Conservation (phyloP, 2,329 filamentous ascomycete genomes). For the Beauveria scarabaeidicola region DNA sequence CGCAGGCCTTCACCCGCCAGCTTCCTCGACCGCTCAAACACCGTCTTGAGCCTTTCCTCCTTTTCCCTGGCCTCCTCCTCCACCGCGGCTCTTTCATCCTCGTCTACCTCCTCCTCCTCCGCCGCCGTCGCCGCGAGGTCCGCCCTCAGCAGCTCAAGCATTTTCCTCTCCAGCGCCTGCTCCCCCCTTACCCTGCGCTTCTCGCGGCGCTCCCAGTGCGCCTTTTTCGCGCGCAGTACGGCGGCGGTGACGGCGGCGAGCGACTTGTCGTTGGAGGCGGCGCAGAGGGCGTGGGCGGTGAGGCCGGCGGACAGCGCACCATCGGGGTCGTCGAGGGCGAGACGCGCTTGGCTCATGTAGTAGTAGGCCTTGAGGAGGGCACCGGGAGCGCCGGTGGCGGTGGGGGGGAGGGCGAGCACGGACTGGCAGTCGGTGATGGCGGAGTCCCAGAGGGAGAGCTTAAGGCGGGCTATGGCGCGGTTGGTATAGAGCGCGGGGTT, state of each 20-base stretch:
- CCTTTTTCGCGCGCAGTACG: conserved; percentile 75
- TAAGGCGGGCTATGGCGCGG: conserved; percentile 73
- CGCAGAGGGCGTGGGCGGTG: conserved; percentile 63
- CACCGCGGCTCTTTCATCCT: conserved; percentile 41
- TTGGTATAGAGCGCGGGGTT: conserved; percentile 84
- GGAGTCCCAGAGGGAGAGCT: conserved; percentile 62
- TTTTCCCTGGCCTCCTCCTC: conserved; percentile 39
- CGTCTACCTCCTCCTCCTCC: conserved; percentile 18
- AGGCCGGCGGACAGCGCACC: conserved; percentile 64
- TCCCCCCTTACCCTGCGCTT: conserved; percentile 47
- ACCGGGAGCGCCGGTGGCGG: conserved; percentile 21
- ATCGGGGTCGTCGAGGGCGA: conserved; percentile 55
- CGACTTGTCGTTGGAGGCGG: conserved; percentile 53
- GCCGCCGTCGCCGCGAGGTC: conserved; percentile 27
- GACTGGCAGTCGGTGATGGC: conserved; percentile 70
- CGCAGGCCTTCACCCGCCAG: conserved; percentile 35
- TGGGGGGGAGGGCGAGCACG: conserved; percentile 59
- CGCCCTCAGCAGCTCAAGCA: conserved; percentile 43
- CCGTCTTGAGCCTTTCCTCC: conserved; percentile 32
- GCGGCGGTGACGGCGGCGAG: conserved; percentile 62
- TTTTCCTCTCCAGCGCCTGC: conserved; percentile 50
- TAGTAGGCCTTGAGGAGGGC: conserved; percentile 72
- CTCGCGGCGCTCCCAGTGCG: conserved; percentile 74
- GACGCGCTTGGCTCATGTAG: conserved; percentile 74
- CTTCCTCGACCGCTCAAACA: conserved; percentile 44